Percentiles rank a stretch among this genome's conserved stretches.
Evolutionary conservation across 305 asterid species (phyloP).

Genomic region (Fraxinus floribunda): DNA sequence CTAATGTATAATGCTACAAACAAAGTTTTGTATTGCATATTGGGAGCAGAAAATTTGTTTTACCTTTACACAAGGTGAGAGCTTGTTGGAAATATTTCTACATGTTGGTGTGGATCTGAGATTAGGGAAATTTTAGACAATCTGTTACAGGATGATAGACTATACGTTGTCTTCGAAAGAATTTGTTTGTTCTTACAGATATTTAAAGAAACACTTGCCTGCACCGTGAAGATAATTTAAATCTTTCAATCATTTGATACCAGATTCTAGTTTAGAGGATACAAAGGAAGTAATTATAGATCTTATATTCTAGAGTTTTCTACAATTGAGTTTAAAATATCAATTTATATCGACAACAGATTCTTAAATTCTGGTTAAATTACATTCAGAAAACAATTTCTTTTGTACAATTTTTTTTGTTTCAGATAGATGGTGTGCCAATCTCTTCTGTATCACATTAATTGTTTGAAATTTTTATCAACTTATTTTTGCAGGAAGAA

Average conservation of each 20-base stretch:
- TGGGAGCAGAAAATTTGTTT: not conserved
- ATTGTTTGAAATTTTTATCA: not conserved
- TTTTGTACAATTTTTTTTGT: not conserved
- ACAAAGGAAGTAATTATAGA: not conserved
- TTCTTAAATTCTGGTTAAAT: not conserved
- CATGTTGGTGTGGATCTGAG: not conserved
- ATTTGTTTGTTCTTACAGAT: not conserved
- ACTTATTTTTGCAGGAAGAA: slow-evolving; percentile 41
- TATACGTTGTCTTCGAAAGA: too few species aligned
- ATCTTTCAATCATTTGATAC: not conserved
- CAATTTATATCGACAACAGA: not conserved
- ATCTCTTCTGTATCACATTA: not conserved
- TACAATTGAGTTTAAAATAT: not conserved
- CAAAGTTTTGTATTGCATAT: not conserved
- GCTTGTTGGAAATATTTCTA: not conserved
- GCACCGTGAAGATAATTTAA: not conserved
- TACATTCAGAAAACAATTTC: not conserved
- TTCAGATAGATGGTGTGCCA: not conserved
- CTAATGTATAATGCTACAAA: not conserved
- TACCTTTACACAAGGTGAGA: not conserved
- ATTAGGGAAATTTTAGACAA: not conserved
- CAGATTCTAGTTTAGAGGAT: not conserved
- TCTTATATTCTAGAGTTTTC: not conserved
- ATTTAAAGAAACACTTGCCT: not conserved
- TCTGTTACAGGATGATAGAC: not conserved